These are phyloP conservation scores for Hyaloscypha variabilis DNA, from an alignment of 495 filamentous ascomycete species.

Conservation along the genomic window DNA sequence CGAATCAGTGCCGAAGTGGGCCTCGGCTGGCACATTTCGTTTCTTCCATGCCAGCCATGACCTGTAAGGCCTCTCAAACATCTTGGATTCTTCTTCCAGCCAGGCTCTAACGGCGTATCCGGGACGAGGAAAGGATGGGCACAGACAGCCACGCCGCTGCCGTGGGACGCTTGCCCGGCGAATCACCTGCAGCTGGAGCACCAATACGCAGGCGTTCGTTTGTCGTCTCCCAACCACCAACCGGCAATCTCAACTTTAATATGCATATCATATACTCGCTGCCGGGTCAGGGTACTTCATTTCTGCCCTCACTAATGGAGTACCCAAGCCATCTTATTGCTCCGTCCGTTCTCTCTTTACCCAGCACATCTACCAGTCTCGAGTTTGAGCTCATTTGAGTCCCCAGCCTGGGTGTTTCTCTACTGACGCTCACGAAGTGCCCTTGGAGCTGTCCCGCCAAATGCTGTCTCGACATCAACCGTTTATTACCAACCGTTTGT, in stretches of 20 bases:
- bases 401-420: background rate
- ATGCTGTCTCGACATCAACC: conserved; percentile 1
- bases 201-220: no score
- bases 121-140: background rate
- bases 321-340: background rate
- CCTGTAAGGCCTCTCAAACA: no score
- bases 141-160: background rate
- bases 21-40: no score
- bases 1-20: no score
- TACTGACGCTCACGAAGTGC: conserved; percentile 5
- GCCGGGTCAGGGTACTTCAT: conserved; percentile 17
- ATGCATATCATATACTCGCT: conserved; percentile 21
- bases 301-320: conserved; percentile 1
- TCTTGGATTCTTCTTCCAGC: no score
- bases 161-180: no score
- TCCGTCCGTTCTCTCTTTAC: conserved; percentile 18
- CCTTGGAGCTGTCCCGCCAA: background rate
- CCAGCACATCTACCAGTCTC: conserved; percentile 18
- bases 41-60: no score
- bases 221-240: no score
- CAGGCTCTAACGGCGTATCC: background rate
- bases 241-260: conserved; percentile 17
- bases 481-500: conserved; percentile 8
- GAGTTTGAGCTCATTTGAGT: conserved; percentile 9
- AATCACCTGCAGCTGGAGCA: no score